Base-by-base conservation (phyloP, 352 stramenopile genomes). In the Phytophthora aleatoria region DNA sequence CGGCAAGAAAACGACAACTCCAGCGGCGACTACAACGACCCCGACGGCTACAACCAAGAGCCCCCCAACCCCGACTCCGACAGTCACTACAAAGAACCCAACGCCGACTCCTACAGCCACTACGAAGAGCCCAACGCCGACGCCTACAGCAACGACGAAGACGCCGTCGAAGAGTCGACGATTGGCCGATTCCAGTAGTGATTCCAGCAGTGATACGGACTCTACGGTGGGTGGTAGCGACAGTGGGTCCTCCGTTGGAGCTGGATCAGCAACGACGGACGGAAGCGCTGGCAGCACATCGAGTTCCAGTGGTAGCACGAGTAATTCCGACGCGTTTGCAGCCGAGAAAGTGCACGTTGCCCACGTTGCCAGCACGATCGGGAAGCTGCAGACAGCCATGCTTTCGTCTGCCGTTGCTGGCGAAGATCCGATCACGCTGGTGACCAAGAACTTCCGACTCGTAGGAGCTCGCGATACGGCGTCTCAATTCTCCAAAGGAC, bases 371-470 rank as follows among this genome's bases (percentile, higher is more conserved):
- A 65, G 64, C 6, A 87, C 81, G 1, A 87, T 91, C 5, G 70
- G 57, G 2, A 89, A 87, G 52, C 69, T 91, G 1, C 69, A 88
- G 42, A 59, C 50, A 0, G 71, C 70, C 3, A 57, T 91, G 48
- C 49, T 91, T 5, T 66, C 69, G 1, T 74, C 74, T 8, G 52
- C 75, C 1, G 65, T 87, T 24, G 72, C 81, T 33, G 82, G 80
- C 6, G 82, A 91, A 67, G 64, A 57, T 1, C 69, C 79, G 0
- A 71, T 77, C 38, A 91, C 76, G 2, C 68, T 91, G 0, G 66
- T 89, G 16, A 85, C 79, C 0, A 89, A 88, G 65, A 91, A 91
- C 26, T 56, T 91, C 8, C 76, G 81, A 41, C 74, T 91, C 5
- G 72, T 86, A 2, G 78, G 69, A 1, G 61, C 60, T 6, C 69